phyloP scores from a whole-genome alignment of 371 early-diverging fungal genomes.

The Umbelopsis sp. region DNA sequence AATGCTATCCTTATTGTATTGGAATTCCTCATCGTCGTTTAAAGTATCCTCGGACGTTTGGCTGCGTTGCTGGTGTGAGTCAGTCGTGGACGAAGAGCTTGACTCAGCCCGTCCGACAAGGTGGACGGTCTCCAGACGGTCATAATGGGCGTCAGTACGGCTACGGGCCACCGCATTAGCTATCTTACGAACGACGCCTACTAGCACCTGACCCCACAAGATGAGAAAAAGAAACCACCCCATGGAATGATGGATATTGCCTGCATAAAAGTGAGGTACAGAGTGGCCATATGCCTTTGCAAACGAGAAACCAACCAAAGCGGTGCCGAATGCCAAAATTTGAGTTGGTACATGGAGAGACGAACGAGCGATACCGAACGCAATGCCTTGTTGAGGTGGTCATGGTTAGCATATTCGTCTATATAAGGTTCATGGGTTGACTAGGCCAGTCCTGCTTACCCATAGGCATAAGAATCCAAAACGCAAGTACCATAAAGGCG shows the following conservation, averaged over 20 bases:
- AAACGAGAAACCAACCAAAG: conserved; percentile 50
- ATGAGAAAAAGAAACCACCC: conserved; percentile 49
- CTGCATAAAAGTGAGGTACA: conserved; percentile 47
- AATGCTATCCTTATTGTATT: conserved; percentile 23
- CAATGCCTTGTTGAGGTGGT: conserved; percentile 34
- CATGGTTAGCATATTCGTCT: neutral
- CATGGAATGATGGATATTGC: conserved; percentile 50
- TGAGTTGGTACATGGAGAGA: conserved; percentile 51
- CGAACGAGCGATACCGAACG: conserved; percentile 55
- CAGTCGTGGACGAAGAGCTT: conserved; percentile 24
- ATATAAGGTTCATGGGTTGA: neutral
- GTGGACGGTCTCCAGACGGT: conserved; percentile 37
- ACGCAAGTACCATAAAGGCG: conserved; percentile 47
- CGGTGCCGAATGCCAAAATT: conserved; percentile 35
- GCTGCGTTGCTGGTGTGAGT: conserved; percentile 27
- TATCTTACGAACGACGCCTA: conserved; percentile 52
- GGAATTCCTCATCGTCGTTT: conserved; percentile 24
- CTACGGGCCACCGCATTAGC: conserved; percentile 44
- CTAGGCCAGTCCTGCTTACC: conserved; percentile 31
- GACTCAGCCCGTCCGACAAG: conserved; percentile 29
- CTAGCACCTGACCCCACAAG: conserved; percentile 39
- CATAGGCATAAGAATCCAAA: conserved; percentile 54
- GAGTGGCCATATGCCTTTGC: conserved; percentile 51
- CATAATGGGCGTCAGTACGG: conserved; percentile 25
- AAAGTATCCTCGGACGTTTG: conserved; percentile 42